These are phyloP conservation scores for Sphaerostilbella broomeana DNA, from an alignment of 2,329 filamentous ascomycete species.

Conservation along the genomic window DNA sequence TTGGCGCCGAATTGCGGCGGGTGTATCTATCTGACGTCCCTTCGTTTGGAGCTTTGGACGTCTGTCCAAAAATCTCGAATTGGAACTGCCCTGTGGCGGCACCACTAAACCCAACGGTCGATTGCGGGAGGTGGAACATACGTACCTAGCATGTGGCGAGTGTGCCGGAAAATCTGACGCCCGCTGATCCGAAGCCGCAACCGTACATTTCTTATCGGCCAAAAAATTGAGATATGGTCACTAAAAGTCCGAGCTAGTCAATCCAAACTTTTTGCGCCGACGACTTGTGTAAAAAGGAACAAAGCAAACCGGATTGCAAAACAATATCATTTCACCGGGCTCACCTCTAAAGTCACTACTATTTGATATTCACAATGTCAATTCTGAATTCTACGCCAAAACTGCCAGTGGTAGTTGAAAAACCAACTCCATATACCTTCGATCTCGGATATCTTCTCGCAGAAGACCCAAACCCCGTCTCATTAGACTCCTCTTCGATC, in stretches of 20 bases:
- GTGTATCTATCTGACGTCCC: constrained; percentile 17
- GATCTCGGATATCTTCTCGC: constrained; percentile 84
- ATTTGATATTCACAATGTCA: constrained; percentile 24
- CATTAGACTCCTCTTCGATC: constrained; percentile 44
- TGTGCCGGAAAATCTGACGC: constrained; percentile 24
- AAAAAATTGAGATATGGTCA: constrained; percentile 19
- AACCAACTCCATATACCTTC: constrained; percentile 86
- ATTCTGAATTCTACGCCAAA: constrained; percentile 37
- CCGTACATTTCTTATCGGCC: constrained; percentile 20
- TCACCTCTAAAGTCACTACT: background rate
- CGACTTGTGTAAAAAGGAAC: background rate
- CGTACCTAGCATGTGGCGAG: background rate
- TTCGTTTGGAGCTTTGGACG: constrained; percentile 19
- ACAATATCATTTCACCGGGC: background rate
- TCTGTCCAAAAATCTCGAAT: constrained; percentile 12
- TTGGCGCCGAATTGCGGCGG: constrained; percentile 25
- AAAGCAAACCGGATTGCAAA: background rate
- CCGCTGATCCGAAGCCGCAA: constrained; percentile 21
- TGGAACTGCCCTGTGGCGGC: constrained; percentile 1
- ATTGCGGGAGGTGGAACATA: background rate
- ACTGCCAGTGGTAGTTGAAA: constrained; percentile 61
- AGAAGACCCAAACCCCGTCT: constrained; percentile 79
- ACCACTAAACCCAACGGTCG: background rate
- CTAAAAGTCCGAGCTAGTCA: constrained; percentile 19
- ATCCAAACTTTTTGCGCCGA: constrained; percentile 1